Evolutionary conservation across 2,329 filamentous ascomycete species (phyloP).

Genomic region (Lasiodiplodia sp.): DNA sequence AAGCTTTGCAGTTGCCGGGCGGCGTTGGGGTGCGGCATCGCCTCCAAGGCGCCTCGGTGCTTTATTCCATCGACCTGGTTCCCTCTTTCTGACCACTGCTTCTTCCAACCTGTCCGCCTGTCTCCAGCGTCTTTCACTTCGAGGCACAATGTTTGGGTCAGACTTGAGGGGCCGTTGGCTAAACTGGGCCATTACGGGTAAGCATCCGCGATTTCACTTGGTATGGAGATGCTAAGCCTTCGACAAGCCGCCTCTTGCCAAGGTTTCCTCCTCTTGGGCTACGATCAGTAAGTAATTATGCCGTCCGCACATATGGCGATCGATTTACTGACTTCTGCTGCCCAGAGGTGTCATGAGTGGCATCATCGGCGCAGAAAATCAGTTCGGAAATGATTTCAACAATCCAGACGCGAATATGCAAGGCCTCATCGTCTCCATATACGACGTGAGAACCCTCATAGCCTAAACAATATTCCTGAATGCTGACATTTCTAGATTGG

Average conservation of each 20-base stretch:
- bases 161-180: conserved; percentile 7
- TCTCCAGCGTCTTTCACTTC: neutral
- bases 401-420: conserved; percentile 48
- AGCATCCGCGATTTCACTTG: neutral
- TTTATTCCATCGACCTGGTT: neutral
- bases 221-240: conserved; percentile 15
- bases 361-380: conserved; percentile 50
- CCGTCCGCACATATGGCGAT: neutral
- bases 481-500: conserved; percentile 39
- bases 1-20: conserved; percentile 9
- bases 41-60: neutral
- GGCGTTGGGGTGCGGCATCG: conserved; percentile 8
- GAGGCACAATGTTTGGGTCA: conserved; percentile 7
- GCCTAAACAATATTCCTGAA: conserved; percentile 38
- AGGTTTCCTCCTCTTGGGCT: conserved; percentile 36
- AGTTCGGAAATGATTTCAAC: conserved; percentile 49
- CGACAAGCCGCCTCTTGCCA: conserved; percentile 33
- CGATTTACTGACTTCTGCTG: neutral
- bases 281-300: conserved; percentile 38
- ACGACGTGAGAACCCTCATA: conserved; percentile 42
- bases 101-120: neutral
- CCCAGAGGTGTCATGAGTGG: conserved; percentile 43
- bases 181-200: conserved; percentile 28
- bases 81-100: neutral
- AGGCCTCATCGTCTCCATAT: conserved; percentile 44